A percentile compares a stretch with the other conserved stretches of the same genome.
Evolutionary conservation across 2,329 filamentous ascomycete genomes (phyloP).

Genomic region (Ophiocordyceps unilateralis): DNA sequence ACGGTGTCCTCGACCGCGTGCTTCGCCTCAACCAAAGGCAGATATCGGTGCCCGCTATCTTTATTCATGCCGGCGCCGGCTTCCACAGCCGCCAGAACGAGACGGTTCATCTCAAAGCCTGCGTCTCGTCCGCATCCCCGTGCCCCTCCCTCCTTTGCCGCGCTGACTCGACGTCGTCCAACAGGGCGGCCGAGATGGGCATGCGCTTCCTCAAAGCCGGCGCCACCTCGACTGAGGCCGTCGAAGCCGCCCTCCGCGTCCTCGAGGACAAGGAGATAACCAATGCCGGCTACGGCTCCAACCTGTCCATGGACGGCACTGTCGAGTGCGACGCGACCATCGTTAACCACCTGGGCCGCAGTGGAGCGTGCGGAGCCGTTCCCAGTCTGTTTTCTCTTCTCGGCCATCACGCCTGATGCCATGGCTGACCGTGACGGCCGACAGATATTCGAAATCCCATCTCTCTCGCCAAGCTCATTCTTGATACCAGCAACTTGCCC

Average conservation of each 20-base stretch:
- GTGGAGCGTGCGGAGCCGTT: slow-evolving; percentile 83
- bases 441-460: slow-evolving; percentile 87
- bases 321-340: slow-evolving; percentile 93
- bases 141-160: not conserved
- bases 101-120: slow-evolving; percentile 65
- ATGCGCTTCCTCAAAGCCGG: slow-evolving; percentile 71
- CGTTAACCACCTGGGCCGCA: slow-evolving; percentile 78
- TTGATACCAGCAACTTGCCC: slow-evolving; percentile 58
- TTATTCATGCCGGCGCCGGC: slow-evolving; percentile 88
- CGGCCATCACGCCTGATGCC: no score
- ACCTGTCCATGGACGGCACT: slow-evolving; percentile 72
- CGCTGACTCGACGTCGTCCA: slow-evolving; percentile 1
- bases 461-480: slow-evolving; percentile 64
- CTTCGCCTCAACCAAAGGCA: slow-evolving; percentile 16
- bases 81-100: slow-evolving; percentile 87
- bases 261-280: slow-evolving; percentile 93
- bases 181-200: slow-evolving; percentile 63
- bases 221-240: slow-evolving; percentile 67
- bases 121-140: slow-evolving; percentile 53
- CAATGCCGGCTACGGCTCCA: slow-evolving; percentile 92
- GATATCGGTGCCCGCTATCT: slow-evolving; percentile 51
- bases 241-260: slow-evolving; percentile 73
- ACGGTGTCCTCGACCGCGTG: slow-evolving; percentile 24
- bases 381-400: slow-evolving; percentile 45
- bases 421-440: not conserved